Base-by-base conservation (phyloP, 306 rosid species). In the Fagus crenata region DNA sequence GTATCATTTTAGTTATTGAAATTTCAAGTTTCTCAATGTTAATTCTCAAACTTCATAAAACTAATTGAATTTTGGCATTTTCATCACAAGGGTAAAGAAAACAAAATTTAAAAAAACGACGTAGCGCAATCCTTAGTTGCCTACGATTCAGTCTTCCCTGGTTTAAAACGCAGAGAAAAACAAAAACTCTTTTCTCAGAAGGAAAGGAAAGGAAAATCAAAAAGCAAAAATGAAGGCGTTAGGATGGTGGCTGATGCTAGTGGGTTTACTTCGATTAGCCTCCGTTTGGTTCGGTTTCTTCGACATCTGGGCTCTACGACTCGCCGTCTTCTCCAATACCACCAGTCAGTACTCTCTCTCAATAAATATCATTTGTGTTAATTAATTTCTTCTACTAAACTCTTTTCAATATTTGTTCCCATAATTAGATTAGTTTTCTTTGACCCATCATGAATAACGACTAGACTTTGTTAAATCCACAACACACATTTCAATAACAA, bases 201-300 rank as follows among this genome's bases (percentile, higher is more conserved):
- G 12, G 56, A 69, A 1, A 28, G 55, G 2, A 6, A 12, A 12
- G 9, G 39, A 2, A 7, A 18, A 6, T 13, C 14, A 5, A 46
- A 28, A 49, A 17, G 55, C 5, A 0, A n/a, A 71, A 74, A 94
- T 92, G 98, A 87, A 90, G 85, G 79, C 87, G 11, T 81, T 94
- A 75, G 90, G 97, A 81, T 86, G 91, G 93, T 95, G 98, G 98
- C 84, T 95, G 76, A 85, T 89, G 84, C 72, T 85, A 51, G 93
- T 90, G 49, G 97, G 98, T 49, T 88, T 93, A 39, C 93, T 95
- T 67, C 92, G 97, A 28, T 73, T 95, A 70, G 92, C 89, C 55
- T 95, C 98, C 42, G 97, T 95, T 0, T 95, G 98, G 97, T 95
- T 95, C 82, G 96, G 97, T n/a, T 95, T 92, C 87, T 90, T 92